Evolutionary conservation across 2,329 filamentous ascomycete genomes (phyloP).

Genomic region (Nannizziopsis arthrosporioides): DNA sequence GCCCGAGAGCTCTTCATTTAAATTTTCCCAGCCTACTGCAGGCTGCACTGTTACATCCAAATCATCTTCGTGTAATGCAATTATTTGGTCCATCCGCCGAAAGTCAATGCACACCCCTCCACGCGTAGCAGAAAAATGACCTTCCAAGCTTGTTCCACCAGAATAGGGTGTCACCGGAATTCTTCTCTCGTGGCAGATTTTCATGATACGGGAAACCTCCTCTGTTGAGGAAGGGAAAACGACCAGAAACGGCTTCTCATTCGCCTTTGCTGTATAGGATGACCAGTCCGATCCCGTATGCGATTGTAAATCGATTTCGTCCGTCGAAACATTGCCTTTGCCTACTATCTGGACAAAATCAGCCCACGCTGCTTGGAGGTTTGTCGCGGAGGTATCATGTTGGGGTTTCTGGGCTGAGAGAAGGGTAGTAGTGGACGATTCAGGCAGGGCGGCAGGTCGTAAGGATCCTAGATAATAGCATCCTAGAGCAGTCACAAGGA

Average conservation of each 20-base stretch:
- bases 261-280: conserved; percentile 36
- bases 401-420: conserved; percentile 36
- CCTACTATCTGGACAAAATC: conserved; percentile 52
- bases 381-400: conserved; percentile 46
- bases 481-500: conserved; percentile 40
- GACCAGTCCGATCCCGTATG: conserved; percentile 55
- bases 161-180: conserved; percentile 83
- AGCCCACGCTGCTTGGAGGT: conserved; percentile 52
- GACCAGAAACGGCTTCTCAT: conserved; percentile 46
- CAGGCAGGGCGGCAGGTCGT: conserved; percentile 36
- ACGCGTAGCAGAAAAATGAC: conserved; percentile 71
- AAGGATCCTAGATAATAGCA: conserved; percentile 47
- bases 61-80: conserved; percentile 65
- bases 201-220: conserved; percentile 77
- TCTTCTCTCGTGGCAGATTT: conserved; percentile 65
- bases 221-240: conserved; percentile 67
- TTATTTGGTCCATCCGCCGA: conserved; percentile 67
- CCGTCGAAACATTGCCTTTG: conserved; percentile 51
- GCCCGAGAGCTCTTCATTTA: conserved; percentile 65
- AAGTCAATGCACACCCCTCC: conserved; percentile 83
- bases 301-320: conserved; percentile 41
- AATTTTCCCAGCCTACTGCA: conserved; percentile 71
- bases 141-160: conserved; percentile 80
- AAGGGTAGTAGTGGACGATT: conserved; percentile 48
- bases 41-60: conserved; percentile 67